These are phyloP conservation scores for Aspergillus asperescens DNA, from an alignment of 495 filamentous ascomycete genomes.

Conservation along the genomic window DNA sequence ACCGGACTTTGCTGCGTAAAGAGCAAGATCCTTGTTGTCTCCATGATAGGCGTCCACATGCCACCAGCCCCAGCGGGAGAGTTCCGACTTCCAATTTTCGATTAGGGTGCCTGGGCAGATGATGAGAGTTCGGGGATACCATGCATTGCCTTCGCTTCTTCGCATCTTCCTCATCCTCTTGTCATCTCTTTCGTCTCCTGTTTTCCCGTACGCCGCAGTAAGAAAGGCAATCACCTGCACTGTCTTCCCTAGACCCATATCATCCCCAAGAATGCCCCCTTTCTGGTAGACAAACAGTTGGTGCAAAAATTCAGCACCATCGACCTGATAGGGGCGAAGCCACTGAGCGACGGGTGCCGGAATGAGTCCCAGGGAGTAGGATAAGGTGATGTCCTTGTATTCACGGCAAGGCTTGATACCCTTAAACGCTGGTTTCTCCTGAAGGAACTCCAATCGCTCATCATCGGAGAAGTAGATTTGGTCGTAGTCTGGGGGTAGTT, in stretches of 20 bases:
- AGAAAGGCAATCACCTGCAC: constrained; percentile 95
- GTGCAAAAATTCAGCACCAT: constrained; percentile 83
- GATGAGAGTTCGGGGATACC: constrained; percentile 86
- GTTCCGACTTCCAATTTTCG: constrained; percentile 82
- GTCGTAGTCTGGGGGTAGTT: constrained; percentile 73
- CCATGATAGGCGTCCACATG: constrained; percentile 80
- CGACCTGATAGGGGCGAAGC: constrained; percentile 84
- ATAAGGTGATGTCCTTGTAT: constrained; percentile 71
- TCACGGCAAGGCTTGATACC: constrained; percentile 53
- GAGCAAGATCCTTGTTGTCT: constrained; percentile 60
- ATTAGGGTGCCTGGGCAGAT: constrained; percentile 87
- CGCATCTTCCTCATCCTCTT: constrained; percentile 93
- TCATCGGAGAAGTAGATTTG: constrained; percentile 86
- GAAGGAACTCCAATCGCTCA: constrained; percentile 55
- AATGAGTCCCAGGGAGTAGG: constrained; percentile 74
- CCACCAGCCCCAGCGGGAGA: constrained; percentile 95
- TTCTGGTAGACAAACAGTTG: constrained; percentile 86
- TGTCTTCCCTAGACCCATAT: constrained; percentile 97
- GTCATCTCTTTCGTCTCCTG: constrained; percentile 78
- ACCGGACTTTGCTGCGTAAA: constrained; percentile 69
- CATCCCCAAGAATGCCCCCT: constrained; percentile 87
- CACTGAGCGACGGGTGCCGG: constrained; percentile 91
- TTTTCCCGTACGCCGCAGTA: constrained; percentile 90
- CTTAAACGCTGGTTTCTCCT: constrained; percentile 67
- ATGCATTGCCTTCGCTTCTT: constrained; percentile 45